A percentile compares a stretch with the other conserved stretches of the same genome.
These are phyloP conservation scores for Globisporangium camurandrum DNA, from an alignment of 352 stramenopile genomes.

Conservation along the genomic window DNA sequence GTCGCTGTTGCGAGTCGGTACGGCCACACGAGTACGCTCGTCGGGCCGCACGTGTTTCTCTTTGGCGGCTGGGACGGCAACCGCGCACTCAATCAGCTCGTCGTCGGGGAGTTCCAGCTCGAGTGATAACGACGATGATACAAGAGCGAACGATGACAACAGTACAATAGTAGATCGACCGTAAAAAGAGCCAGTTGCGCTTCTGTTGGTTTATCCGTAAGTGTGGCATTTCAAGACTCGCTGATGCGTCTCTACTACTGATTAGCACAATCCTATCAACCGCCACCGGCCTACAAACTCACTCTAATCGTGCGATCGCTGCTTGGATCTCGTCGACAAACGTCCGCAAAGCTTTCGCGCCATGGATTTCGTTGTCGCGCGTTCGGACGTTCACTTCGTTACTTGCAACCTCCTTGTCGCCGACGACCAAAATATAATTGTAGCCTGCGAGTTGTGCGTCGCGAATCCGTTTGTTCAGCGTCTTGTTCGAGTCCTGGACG, in stretches of 20 bases:
- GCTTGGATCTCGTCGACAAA: conserved; percentile 54
- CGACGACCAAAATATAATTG: conserved; percentile 84
- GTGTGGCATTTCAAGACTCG: too few relatives aligned
- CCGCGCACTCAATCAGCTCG: conserved; percentile 65
- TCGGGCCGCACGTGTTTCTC: conserved; percentile 62
- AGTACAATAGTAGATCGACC: neutral
- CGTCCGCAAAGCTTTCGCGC: conserved; percentile 36
- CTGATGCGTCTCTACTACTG: neutral
- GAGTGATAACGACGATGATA: neutral
- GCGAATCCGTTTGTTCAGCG: conserved; percentile 78
- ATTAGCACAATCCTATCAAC: too few relatives aligned
- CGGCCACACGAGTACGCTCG: conserved; percentile 52
- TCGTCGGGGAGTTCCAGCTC: conserved; percentile 43
- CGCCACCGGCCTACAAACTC: too few relatives aligned
- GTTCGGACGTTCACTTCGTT: conserved; percentile 70
- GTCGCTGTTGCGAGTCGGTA: conserved; percentile 56
- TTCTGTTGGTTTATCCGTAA: neutral
- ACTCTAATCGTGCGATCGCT: conserved; percentile 58
- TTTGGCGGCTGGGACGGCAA: conserved; percentile 83
- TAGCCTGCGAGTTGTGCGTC: conserved; percentile 74
- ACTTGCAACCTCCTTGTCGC: conserved; percentile 51
- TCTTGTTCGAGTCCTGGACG: conserved; percentile 69
- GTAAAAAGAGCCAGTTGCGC: neutral
- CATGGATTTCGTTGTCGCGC: conserved; percentile 76
- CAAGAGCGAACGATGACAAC: neutral